phyloP scores from a whole-genome alignment of 352 stramenopile genomes.

The Globisporangium megalacanthum region DNA sequence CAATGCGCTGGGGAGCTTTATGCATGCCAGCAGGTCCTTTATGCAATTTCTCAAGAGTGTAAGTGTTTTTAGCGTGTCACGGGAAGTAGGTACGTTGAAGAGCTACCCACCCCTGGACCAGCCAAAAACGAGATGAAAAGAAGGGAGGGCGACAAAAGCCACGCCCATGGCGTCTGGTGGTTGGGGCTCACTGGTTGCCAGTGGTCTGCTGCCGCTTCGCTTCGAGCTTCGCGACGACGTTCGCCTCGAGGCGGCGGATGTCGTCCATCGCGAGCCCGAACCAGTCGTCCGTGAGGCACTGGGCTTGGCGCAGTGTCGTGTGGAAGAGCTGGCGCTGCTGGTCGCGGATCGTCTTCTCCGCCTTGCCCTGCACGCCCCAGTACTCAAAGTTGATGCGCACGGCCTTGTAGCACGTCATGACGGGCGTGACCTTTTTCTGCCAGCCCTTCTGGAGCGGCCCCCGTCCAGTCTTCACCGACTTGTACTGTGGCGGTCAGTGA shows the following conservation, averaged over 20 bases:
- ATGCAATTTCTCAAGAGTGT: no score
- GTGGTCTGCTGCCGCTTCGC: slow-evolving; percentile 52
- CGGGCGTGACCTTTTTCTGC: slow-evolving; percentile 56
- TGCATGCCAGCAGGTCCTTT: no score
- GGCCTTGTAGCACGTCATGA: slow-evolving; percentile 88
- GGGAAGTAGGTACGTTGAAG: no score
- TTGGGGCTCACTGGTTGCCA: slow-evolving; percentile 21
- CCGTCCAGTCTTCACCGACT: slow-evolving; percentile 64
- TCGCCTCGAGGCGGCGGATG: slow-evolving; percentile 72
- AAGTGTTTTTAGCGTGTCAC: no score
- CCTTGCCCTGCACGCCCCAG: slow-evolving; percentile 80
- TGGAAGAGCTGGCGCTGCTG: slow-evolving; percentile 83
- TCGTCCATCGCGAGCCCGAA: slow-evolving; percentile 80
- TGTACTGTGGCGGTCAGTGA: slow-evolving; percentile 30
- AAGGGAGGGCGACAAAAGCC: no score
- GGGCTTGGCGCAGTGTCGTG: slow-evolving; percentile 56
- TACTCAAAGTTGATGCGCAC: slow-evolving; percentile 88
- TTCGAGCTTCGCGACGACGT: slow-evolving; percentile 71
- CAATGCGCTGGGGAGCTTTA: no score
- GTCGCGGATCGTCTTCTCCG: slow-evolving; percentile 78
- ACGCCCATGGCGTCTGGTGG: no score
- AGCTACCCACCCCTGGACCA: no score
- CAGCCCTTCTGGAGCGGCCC: slow-evolving; percentile 63
- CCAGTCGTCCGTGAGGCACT: slow-evolving; percentile 81
- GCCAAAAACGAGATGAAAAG: no score